Base-by-base conservation (phyloP, 495 filamentous ascomycete genomes). In the Margaritispora aquatica region DNA sequence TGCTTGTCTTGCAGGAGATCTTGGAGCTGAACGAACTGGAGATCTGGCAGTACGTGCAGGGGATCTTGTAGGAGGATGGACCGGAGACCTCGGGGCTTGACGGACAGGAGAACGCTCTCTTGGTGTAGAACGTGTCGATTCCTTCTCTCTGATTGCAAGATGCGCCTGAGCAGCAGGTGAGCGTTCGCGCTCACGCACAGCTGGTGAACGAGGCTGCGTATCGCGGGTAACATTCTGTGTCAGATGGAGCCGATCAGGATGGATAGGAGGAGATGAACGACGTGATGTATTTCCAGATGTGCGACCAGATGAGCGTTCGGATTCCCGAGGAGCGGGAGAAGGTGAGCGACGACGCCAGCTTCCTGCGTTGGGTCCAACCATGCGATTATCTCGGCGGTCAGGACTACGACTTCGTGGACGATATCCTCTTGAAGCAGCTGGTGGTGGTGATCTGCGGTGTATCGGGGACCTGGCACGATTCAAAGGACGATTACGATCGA, bases 201-300 rank as follows among this genome's bases (percentile, higher is more conserved):
- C 57, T 34, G 64, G 61, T 20, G 63, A 68, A 10, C 66, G 62
- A 26, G 59, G 48, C 60, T 61, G 46, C 17, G 54, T 20, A 20
- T 64, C 60, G 24, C 59, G 57, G 10, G 29, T 26, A 29, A 38
- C 23, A 7, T 50, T n/a, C 58, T 68, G 66, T 22, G 62, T 56
- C 13, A 60, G n/a, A 24, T 55, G 41, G 10, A 57, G 9, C 27
- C 62, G 46, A 2, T 61, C 58, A 26, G 60, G 58, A 49, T 65
- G 66, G 29, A 60, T 36, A 22, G 58, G 66, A 17, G 66, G 66
- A 1, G 66, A 68, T n/a, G 66, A 68, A 26, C 63, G 63, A 29
- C 66, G 64, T 51, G 66, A 69, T 15, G 53, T 66, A 31, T 49
- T 66, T 23, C 51, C 56, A 13, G 66, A 69, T 23, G 64, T 66